phyloP scores from a whole-genome alignment of 2,329 filamentous ascomycete genomes.

The Volutella citrinella region DNA sequence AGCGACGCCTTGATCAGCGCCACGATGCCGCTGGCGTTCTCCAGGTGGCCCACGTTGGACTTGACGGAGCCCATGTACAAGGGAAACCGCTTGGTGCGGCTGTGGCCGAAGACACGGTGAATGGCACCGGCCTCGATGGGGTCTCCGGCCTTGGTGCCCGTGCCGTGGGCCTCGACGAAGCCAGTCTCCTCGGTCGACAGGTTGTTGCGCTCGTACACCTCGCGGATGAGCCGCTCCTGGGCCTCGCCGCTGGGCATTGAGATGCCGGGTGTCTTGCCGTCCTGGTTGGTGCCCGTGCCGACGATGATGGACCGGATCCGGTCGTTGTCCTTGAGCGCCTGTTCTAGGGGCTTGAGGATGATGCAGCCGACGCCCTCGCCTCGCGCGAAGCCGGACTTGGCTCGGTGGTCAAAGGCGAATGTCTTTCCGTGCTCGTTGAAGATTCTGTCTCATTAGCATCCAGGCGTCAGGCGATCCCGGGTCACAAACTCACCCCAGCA shows the following conservation, averaged over 20 bases:
- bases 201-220: conserved; percentile 30
- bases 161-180: conserved; percentile 52
- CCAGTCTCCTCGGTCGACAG: conserved; percentile 28
- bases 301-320: conserved; percentile 50
- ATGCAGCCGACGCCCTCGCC: conserved; percentile 58
- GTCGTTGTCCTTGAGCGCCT: conserved; percentile 54
- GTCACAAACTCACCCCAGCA: conserved; percentile 24
- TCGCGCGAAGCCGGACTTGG: conserved; percentile 48
- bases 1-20: conserved; percentile 51
- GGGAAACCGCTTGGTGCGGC: conserved; percentile 33
- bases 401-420: conserved; percentile 11
- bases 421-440: conserved; percentile 13
- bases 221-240: conserved; percentile 40
- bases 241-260: conserved; percentile 52
- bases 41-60: conserved; percentile 50
- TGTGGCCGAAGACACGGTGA: conserved; percentile 38
- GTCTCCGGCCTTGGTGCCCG: conserved; percentile 54
- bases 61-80: conserved; percentile 48
- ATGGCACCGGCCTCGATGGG: conserved; percentile 53
- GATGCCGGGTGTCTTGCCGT: conserved; percentile 55
- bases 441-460: too few relatives aligned
- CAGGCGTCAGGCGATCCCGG: too few relatives aligned
- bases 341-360: conserved; percentile 54
- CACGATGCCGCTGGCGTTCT: conserved; percentile 49
- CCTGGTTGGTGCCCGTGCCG: conserved; percentile 50